Evolutionary conservation across 495 filamentous ascomycete genomes (phyloP).

Genomic region (Aspergillus sclerotiicarbonarius): DNA sequence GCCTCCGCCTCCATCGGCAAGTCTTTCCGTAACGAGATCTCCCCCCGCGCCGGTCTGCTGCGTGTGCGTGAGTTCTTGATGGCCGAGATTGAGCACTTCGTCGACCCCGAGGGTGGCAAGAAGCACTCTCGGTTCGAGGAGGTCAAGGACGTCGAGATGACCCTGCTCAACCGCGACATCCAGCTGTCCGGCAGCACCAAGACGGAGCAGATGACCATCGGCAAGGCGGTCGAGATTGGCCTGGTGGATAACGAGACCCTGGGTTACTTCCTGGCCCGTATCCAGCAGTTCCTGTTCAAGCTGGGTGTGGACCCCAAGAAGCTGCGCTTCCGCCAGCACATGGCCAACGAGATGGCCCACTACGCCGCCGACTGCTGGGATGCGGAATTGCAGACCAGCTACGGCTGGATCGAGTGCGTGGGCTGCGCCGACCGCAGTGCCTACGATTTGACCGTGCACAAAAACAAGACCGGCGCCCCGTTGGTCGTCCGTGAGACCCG

Average conservation of each 20-base stretch:
- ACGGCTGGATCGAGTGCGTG: constrained; percentile 86
- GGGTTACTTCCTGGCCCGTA: constrained; percentile 82
- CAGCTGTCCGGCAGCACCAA: constrained; percentile 69
- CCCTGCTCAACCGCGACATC: constrained; percentile 66
- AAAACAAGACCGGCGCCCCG: constrained; percentile 76
- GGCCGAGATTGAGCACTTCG: constrained; percentile 74
- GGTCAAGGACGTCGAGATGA: constrained; percentile 60
- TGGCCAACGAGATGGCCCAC: constrained; percentile 81
- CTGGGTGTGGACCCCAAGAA: constrained; percentile 69
- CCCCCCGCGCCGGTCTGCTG: constrained; percentile 63
- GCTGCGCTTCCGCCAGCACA: constrained; percentile 82
- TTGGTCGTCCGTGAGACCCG: constrained; percentile 68
- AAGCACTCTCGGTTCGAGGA: constrained; percentile 65
- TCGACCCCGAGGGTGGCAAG: constrained; percentile 70
- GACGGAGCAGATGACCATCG: constrained; percentile 58
- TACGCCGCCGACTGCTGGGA: constrained; percentile 87
- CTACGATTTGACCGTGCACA: constrained; percentile 75
- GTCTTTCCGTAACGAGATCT: constrained; percentile 74
- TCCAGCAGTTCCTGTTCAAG: constrained; percentile 68
- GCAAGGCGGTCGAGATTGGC: constrained; percentile 65
- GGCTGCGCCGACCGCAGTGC: constrained; percentile 82
- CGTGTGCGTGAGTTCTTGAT: constrained; percentile 72
- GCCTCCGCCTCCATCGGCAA: constrained; percentile 75
- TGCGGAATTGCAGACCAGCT: constrained; percentile 72
- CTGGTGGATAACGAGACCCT: constrained; percentile 82